Evolutionary conservation across 2,329 filamentous ascomycete genomes (phyloP).

Genomic region (Diaporthe nobilis): DNA sequence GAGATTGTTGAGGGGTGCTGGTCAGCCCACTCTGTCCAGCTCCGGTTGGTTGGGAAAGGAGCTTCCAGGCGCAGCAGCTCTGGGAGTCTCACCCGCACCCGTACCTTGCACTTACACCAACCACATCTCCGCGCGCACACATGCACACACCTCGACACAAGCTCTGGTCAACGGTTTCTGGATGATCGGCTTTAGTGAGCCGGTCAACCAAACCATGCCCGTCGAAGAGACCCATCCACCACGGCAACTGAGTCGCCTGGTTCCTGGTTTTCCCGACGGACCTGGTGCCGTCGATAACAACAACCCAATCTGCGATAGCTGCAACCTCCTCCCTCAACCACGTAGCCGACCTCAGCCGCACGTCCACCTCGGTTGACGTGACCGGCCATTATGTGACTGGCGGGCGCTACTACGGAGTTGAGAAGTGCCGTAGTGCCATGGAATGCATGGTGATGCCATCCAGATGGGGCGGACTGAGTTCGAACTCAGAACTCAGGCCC

Average conservation of each 20-base stretch:
- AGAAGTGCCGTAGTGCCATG: not conserved
- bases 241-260: not conserved
- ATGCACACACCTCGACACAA: slow-evolving; percentile 5
- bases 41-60: slow-evolving; percentile 28
- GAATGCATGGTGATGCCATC: slow-evolving; percentile 30
- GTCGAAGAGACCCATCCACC: not conserved
- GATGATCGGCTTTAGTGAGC: slow-evolving; percentile 36
- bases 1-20: slow-evolving; percentile 4
- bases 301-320: slow-evolving; percentile 12
- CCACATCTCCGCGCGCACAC: not conserved
- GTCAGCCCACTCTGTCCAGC: slow-evolving; percentile 10
- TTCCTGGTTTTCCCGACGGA: slow-evolving; percentile 30
- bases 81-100: slow-evolving; percentile 9
- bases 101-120: slow-evolving; percentile 11
- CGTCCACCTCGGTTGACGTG: slow-evolving; percentile 11
- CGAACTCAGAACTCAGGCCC: not conserved
- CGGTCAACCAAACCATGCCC: slow-evolving; percentile 14
- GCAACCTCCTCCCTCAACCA: slow-evolving; percentile 29
- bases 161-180: slow-evolving; percentile 29
- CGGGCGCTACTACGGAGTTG: slow-evolving; percentile 10
- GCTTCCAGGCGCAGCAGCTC: not conserved
- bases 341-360: slow-evolving; percentile 29
- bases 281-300: slow-evolving; percentile 19
- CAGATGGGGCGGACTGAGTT: not conserved
- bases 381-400: slow-evolving; percentile 6